Evolutionary conservation across 2,329 filamentous ascomycete genomes (phyloP).

Genomic region (Myrmaecium sp.): DNA sequence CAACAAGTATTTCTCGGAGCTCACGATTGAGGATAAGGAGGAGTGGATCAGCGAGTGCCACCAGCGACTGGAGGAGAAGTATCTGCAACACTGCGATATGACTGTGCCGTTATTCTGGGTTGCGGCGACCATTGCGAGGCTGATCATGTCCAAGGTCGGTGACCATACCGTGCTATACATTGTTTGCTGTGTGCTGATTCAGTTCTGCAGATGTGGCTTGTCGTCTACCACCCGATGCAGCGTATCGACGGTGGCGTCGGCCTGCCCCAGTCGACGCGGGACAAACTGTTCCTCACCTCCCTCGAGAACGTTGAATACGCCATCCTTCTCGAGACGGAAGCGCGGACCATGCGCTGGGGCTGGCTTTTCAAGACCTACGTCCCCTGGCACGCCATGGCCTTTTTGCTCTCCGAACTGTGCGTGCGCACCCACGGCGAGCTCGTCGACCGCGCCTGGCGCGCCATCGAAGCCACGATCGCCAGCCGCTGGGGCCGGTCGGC

Average conservation of each 20-base stretch:
- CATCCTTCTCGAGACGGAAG: slow-evolving; percentile 46
- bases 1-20: slow-evolving; percentile 24
- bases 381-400: slow-evolving; percentile 49
- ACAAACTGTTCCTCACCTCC: slow-evolving; percentile 54
- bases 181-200: slow-evolving; percentile 53
- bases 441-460: slow-evolving; percentile 43
- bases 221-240: slow-evolving; percentile 59
- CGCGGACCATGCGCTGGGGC: slow-evolving; percentile 43
- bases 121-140: slow-evolving; percentile 45
- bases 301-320: slow-evolving; percentile 61
- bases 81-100: slow-evolving; percentile 34
- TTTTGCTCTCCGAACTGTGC: slow-evolving; percentile 43
- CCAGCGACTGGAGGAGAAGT: slow-evolving; percentile 30
- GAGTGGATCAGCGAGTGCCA: slow-evolving; percentile 33
- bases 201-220: slow-evolving; percentile 61
- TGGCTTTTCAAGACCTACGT: slow-evolving; percentile 49
- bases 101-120: slow-evolving; percentile 49
- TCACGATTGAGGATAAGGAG: slow-evolving; percentile 31
- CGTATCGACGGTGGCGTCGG: slow-evolving; percentile 39
- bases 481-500: slow-evolving; percentile 22
- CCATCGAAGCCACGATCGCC: slow-evolving; percentile 31
- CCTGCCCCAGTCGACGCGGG: slow-evolving; percentile 44
- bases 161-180: slow-evolving; percentile 25
- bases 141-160: slow-evolving; percentile 50
- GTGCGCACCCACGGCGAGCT: slow-evolving; percentile 37